Percentiles rank a stretch among this genome's conserved stretches.
These are phyloP conservation scores for Kwoniella botswanensis DNA, from an alignment of 768 basidiomycete genomes.

Conservation along the genomic window DNA sequence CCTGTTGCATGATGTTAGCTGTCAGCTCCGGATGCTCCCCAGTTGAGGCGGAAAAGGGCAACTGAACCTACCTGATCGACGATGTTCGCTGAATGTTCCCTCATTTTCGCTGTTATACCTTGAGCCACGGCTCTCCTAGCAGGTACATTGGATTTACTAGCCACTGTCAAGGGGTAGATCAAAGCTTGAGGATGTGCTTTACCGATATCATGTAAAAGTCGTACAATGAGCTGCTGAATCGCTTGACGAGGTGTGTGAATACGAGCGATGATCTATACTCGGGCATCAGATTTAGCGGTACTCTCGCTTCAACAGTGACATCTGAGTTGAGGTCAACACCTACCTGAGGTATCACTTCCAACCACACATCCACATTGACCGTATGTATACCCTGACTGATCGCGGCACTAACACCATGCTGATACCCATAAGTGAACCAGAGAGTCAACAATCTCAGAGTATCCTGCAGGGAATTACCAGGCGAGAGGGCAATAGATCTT, in stretches of 20 bases:
- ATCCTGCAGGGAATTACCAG: conserved; percentile 90
- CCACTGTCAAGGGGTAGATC: conserved; percentile 90
- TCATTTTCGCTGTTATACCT: conserved; percentile 88
- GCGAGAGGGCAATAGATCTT: conserved; percentile 87
- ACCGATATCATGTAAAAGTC: conserved; percentile 86
- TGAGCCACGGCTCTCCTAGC: conserved; percentile 80
- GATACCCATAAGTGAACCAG: conserved; percentile 96
- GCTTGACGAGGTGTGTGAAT: conserved; percentile 91
- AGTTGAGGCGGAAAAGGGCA: conserved; percentile 13
- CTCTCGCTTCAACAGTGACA: neutral
- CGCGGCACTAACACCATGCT: conserved; percentile 85
- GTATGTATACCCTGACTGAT: conserved; percentile 84
- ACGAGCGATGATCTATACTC: conserved; percentile 85
- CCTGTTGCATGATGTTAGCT: conserved; percentile 60
- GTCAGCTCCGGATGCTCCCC: neutral
- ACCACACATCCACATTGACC: conserved; percentile 96
- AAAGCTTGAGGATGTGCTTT: conserved; percentile 96
- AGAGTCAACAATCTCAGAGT: conserved; percentile 88
- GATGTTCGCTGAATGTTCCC: conserved; percentile 82
- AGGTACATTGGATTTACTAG: conserved; percentile 89
- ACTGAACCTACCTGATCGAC: conserved; percentile 75
- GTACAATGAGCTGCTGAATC: conserved; percentile 86
- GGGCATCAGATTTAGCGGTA: neutral
- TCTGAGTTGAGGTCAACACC: conserved; percentile 18
- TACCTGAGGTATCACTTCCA: conserved; percentile 98